Conservation (phyloP, 2,329 filamentous ascomycete species). For the Neonectria faginata region DNA sequence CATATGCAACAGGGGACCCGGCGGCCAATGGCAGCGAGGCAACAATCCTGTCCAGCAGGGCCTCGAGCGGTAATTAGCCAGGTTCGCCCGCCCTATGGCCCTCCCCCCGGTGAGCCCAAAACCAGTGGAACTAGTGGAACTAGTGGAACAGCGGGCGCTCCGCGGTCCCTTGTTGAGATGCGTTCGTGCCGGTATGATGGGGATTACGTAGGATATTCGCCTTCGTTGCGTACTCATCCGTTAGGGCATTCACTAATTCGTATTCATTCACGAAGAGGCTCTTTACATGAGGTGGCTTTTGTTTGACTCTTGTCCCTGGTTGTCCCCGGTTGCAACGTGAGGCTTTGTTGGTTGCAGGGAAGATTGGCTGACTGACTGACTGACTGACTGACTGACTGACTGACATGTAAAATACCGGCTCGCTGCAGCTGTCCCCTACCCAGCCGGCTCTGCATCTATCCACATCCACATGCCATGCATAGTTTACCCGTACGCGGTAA, state of each 20-base stretch:
- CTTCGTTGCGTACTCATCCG: not conserved
- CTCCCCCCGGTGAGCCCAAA: constrained; percentile 16
- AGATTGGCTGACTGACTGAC: too few relatives aligned
- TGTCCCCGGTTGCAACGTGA: not conserved
- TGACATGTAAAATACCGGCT: too few relatives aligned
- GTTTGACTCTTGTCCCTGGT: not conserved
- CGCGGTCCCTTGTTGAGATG: not conserved
- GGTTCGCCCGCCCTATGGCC: constrained; percentile 7
- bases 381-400: too few relatives aligned
- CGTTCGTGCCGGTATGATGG: not conserved
- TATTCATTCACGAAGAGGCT: not conserved
- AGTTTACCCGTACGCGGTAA: not conserved
- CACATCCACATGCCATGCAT: not conserved
- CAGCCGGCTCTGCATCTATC: not conserved
- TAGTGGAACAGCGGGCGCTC: too few relatives aligned
- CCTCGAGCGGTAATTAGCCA: constrained; percentile 9
- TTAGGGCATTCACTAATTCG: too few relatives aligned
- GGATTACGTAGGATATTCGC: not conserved
- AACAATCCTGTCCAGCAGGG: not conserved
- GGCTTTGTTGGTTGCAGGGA: too few relatives aligned
- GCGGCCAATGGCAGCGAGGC: not conserved
- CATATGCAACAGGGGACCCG: not conserved
- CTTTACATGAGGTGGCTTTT: not conserved
- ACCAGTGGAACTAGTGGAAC: too few relatives aligned
- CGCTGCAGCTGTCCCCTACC: not conserved